Percentiles rank a stretch among this genome's conserved stretches.
These are phyloP conservation scores for Solanum ossicruentum DNA, from an alignment of 257 asterid genomes.

Conservation along the genomic window DNA sequence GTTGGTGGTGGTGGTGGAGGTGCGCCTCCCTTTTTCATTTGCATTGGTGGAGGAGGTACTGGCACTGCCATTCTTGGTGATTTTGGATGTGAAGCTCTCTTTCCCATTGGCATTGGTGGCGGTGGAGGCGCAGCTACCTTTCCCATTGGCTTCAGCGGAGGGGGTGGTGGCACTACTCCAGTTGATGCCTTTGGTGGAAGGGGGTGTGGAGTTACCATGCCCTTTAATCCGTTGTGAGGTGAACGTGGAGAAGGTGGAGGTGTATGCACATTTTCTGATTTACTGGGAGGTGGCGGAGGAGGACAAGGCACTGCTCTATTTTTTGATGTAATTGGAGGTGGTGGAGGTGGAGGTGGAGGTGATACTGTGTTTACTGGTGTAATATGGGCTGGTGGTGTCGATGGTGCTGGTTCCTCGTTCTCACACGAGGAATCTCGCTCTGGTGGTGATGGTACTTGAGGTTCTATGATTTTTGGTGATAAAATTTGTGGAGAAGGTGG, in stretches of 20 bases:
- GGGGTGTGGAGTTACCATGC: conserved; percentile 5
- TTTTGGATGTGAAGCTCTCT: conserved; percentile 15
- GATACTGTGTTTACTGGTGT: not conserved
- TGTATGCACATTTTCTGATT: not conserved
- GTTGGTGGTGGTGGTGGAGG: conserved; percentile 73
- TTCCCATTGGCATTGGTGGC: conserved; percentile 10
- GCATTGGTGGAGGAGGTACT: conserved; percentile 28
- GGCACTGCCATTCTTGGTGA: conserved; percentile 24
- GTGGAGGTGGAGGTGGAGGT: conserved; percentile 9
- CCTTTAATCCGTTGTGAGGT: not conserved
- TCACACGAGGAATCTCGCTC: not conserved
- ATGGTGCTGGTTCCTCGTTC: not conserved
- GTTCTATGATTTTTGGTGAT: not conserved
- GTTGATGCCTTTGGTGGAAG: conserved; percentile 9
- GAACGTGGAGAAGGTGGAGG: not conserved
- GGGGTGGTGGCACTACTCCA: conserved; percentile 2
- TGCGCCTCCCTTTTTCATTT: conserved; percentile 15
- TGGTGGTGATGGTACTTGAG: conserved; percentile 1
- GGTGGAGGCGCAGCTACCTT: conserved; percentile 4
- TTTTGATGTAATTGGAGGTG: not conserved
- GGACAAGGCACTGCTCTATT: conserved; percentile 1
- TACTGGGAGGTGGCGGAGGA: conserved; percentile 11
- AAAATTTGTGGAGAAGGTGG: not conserved
- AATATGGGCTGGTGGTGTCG: conserved; percentile 1
- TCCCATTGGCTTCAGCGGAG: not conserved